Conservation (phyloP, 805 yeast species). For the Schwanniomyces occidentalis region DNA sequence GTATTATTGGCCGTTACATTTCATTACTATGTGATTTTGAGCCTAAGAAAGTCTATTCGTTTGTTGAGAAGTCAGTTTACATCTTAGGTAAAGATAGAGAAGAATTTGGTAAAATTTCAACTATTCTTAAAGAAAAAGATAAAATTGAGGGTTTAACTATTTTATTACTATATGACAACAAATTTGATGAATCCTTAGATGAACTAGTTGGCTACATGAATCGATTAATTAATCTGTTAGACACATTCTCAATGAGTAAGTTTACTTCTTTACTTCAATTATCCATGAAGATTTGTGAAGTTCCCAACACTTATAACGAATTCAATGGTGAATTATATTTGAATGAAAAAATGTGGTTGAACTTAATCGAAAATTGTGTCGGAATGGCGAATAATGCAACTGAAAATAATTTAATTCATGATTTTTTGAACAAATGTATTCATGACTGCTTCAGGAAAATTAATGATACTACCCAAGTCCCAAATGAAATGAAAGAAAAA, state of each 20-base stretch:
- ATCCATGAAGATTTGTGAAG: conserved; percentile 33
- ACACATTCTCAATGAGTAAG: not conserved
- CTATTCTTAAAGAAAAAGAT: conserved; percentile 19
- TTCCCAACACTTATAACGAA: conserved; percentile 11
- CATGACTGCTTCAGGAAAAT: conserved; percentile 34
- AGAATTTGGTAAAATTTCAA: conserved; percentile 7
- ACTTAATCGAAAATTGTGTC: conserved; percentile 25
- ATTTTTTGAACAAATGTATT: conserved; percentile 26
- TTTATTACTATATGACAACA: conserved; percentile 20
- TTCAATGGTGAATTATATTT: conserved; percentile 12
- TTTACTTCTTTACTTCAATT: conserved; percentile 34
- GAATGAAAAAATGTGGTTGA: conserved; percentile 31
- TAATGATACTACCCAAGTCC: conserved; percentile 26
- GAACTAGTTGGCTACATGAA: conserved; percentile 22
- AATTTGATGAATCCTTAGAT: conserved; percentile 30
- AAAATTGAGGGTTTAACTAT: conserved; percentile 33
- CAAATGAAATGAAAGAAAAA: conserved; percentile 17
- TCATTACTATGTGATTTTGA: conserved; percentile 20
- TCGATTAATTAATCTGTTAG: conserved; percentile 12
- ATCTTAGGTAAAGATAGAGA: conserved; percentile 7
- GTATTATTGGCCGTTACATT: conserved; percentile 21
- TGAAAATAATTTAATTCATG: not conserved
- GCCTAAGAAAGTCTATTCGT: conserved; percentile 11
- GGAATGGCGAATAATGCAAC: conserved; percentile 14
- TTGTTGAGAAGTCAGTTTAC: conserved; percentile 12